Base-by-base conservation (phyloP, 2,329 filamentous ascomycete genomes). In the Apiospora hydei region DNA sequence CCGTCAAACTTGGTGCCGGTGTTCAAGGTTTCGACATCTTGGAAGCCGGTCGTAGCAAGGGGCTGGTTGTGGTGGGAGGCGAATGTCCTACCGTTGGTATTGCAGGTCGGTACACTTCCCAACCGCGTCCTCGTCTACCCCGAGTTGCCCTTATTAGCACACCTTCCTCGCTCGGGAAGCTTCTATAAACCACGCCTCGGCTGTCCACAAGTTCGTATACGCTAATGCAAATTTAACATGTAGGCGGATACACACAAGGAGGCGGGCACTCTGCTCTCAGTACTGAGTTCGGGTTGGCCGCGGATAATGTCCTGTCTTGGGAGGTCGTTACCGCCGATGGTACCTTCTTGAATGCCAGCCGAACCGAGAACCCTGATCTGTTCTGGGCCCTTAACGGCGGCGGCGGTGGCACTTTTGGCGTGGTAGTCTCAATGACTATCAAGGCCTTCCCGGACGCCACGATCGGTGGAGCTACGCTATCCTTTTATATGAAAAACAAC, bases 181-280 rank as follows among this genome's bases (percentile, higher is more conserved):
- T 2, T 3, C 3, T 3, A 8, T 24, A 10, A 10, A 18, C 34
- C 13, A 41, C 7, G n/a, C 2, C 10, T 64, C n/a, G 57, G 18
- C 3, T 14, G 8, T 13, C 21, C 34, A n/a, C 10, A 24, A 14
- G 57, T 41, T 21, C 34, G 30, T 10, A 61, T 34, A 64, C 24
- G 34, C 57, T 64, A 64, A 64, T 34, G 21, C 14, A 14, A 30
- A 4, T 18, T 41, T 34, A 64, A 41, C 10, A 14, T 41, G 21
- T 64, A 64, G 90, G 90, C 21, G 90, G 90, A 1, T 92, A 88
- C 75, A 85, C 83, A 4, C 88, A 90, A 77, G 89, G 89, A 5
- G 90, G 89, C 16, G 90, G 91, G 0, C 89, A 91, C 76, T 86
- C 84, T 0, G 82, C 85, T 0, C 82, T 92, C 1, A 83, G 82